A percentile compares a stretch with the other conserved stretches of the same genome.
These are phyloP conservation scores for Penicillium atrosanguineum DNA, from an alignment of 495 filamentous ascomycete species.

Conservation along the genomic window DNA sequence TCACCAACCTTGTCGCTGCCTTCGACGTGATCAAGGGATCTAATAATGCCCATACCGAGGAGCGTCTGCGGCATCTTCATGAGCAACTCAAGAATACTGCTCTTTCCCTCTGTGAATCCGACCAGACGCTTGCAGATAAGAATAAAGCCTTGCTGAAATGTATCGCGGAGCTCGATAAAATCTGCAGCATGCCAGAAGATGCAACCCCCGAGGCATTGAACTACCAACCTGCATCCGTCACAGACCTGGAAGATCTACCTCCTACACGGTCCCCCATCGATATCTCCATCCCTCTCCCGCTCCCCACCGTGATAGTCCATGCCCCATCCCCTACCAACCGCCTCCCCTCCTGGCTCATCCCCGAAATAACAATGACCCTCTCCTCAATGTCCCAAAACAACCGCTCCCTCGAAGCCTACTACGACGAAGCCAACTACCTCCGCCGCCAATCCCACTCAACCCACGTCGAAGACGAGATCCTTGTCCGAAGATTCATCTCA, in stretches of 20 bases:
- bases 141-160: slow-evolving; percentile 4
- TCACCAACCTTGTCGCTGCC: slow-evolving; percentile 7
- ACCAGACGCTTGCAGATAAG: neutral
- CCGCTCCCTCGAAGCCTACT: slow-evolving; percentile 12
- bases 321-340: neutral
- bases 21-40: neutral
- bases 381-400: slow-evolving; percentile 3
- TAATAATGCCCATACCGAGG: neutral
- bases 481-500: slow-evolving; percentile 9
- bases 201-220: neutral
- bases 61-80: slow-evolving; percentile 6
- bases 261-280: neutral
- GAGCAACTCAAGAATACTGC: slow-evolving; percentile 1
- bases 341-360: neutral
- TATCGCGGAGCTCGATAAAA: slow-evolving; percentile 4
- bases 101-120: slow-evolving; percentile 1
- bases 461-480: neutral
- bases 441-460: neutral
- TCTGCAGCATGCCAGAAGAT: neutral
- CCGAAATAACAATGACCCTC: neutral
- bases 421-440: slow-evolving; percentile 3
- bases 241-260: neutral
- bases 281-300: neutral
- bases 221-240: neutral
- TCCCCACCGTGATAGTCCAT: neutral